Evolutionary conservation across 371 early-diverging fungal genomes (phyloP).

Genomic region (Mucor lusitanicus): DNA sequence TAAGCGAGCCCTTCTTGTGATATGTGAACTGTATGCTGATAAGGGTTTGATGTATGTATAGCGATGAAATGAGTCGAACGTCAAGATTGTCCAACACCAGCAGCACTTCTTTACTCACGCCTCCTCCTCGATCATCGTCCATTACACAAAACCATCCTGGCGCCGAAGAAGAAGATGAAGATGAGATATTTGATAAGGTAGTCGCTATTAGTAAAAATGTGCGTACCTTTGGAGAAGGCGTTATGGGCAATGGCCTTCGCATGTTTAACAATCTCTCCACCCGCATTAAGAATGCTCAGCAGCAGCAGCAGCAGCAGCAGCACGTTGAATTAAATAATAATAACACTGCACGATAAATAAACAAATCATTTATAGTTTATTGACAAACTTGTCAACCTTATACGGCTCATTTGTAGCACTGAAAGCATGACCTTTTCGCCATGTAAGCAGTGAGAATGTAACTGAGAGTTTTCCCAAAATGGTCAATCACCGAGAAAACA

Average conservation of each 20-base stretch:
- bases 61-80: background rate
- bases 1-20: background rate
- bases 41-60: background rate
- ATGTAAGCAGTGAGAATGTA: background rate
- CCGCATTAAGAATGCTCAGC: constrained; percentile 22
- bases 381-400: background rate
- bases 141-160: background rate
- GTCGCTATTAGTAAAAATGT: constrained; percentile 40
- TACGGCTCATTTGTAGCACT: background rate
- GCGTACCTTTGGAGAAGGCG: constrained; percentile 33
- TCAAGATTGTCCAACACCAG: background rate
- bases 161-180: constrained; percentile 19
- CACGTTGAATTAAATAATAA: background rate
- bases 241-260: constrained; percentile 37
- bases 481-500: constrained; percentile 14
- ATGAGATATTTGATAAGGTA: constrained; percentile 41
- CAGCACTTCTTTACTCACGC: background rate
- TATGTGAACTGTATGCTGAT: background rate
- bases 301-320: background rate
- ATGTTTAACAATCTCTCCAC: constrained; percentile 39
- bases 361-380: background rate
- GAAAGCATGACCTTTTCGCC: background rate
- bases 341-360: background rate
- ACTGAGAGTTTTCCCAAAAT: background rate
- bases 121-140: constrained; percentile 25